These are phyloP conservation scores for Lachancea fermentati DNA, from an alignment of 805 yeast species.

Conservation along the genomic window DNA sequence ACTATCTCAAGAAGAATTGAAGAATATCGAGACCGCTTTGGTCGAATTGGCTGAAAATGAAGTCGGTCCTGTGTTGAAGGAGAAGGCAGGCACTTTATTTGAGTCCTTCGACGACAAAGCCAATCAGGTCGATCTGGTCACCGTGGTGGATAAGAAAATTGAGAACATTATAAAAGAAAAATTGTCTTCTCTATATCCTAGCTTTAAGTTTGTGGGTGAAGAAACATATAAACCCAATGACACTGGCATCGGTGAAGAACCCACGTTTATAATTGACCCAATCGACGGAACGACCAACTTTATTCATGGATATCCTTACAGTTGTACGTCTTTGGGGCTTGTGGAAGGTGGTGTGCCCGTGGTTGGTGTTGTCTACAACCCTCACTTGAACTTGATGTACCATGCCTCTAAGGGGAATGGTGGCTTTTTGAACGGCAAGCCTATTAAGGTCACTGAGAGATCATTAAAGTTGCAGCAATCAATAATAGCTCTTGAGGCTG, in stretches of 20 bases:
- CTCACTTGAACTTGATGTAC: slow-evolving; percentile 47
- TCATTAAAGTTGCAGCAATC: slow-evolving; percentile 45
- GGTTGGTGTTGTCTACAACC: slow-evolving; percentile 65
- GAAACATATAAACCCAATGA: slow-evolving; percentile 49
- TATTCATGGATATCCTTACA: slow-evolving; percentile 55
- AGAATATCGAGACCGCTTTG: slow-evolving; percentile 22
- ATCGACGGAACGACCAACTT: slow-evolving; percentile 65
- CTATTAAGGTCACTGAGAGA: slow-evolving; percentile 30
- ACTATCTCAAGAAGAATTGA: slow-evolving; percentile 19
- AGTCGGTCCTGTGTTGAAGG: slow-evolving; percentile 27
- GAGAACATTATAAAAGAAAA: slow-evolving; percentile 35
- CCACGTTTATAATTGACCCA: slow-evolving; percentile 62
- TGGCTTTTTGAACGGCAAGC: slow-evolving; percentile 43
- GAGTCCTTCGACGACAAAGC: slow-evolving; percentile 49
- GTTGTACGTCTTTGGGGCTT: slow-evolving; percentile 58
- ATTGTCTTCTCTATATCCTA: slow-evolving; percentile 38
- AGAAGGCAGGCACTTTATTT: slow-evolving; percentile 22
- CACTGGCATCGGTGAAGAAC: slow-evolving; percentile 42
- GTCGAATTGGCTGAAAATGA: slow-evolving; percentile 20
- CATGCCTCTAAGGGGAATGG: slow-evolving; percentile 53
- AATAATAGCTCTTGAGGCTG: slow-evolving; percentile 55
- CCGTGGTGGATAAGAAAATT: slow-evolving; percentile 53
- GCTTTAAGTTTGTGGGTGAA: slow-evolving; percentile 54
- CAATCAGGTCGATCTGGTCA: slow-evolving; percentile 57
- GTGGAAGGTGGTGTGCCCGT: slow-evolving; percentile 43